Evolutionary conservation across 805 yeast genomes (phyloP).

Genomic region (Barnettozyma wickerhamii): DNA sequence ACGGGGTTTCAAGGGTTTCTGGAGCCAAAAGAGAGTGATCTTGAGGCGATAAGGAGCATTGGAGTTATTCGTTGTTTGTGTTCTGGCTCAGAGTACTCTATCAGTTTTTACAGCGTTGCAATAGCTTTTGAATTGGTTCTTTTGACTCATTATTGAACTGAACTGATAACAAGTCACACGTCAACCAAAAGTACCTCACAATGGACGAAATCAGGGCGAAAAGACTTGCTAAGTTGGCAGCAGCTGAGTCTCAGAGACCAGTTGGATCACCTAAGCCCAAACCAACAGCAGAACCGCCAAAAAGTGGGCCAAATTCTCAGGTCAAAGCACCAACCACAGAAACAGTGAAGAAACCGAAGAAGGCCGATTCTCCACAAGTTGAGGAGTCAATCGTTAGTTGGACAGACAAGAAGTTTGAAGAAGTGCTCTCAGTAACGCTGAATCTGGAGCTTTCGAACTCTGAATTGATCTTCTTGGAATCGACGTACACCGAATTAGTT

Average conservation of each 20-base stretch:
- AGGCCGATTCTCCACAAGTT: not conserved
- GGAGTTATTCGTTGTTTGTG: too few relatives aligned
- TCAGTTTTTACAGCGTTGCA: too few relatives aligned
- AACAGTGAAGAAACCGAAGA: not conserved
- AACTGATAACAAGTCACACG: too few relatives aligned
- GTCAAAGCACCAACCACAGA: not conserved
- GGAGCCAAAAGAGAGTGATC: too few relatives aligned
- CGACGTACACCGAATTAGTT: conserved; percentile 21
- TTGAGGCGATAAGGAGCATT: too few relatives aligned
- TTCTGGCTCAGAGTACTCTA: too few relatives aligned
- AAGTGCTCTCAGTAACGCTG: conserved; percentile 20
- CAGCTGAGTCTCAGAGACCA: not conserved
- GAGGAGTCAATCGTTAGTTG: conserved; percentile 9
- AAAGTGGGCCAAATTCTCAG: not conserved
- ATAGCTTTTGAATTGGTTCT: not conserved
- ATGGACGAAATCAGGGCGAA: conserved; percentile 36
- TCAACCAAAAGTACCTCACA: not conserved
- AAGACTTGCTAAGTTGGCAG: conserved; percentile 22
- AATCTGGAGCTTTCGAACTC: conserved; percentile 13
- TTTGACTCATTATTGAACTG: too few relatives aligned
- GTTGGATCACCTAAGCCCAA: not conserved
- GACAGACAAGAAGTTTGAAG: conserved; percentile 12
- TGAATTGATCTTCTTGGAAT: conserved; percentile 16
- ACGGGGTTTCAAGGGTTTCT: not conserved
- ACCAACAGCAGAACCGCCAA: not conserved